Evolutionary conservation across 495 filamentous ascomycete species (phyloP).

Genomic region (Choiromyces venosus): DNA sequence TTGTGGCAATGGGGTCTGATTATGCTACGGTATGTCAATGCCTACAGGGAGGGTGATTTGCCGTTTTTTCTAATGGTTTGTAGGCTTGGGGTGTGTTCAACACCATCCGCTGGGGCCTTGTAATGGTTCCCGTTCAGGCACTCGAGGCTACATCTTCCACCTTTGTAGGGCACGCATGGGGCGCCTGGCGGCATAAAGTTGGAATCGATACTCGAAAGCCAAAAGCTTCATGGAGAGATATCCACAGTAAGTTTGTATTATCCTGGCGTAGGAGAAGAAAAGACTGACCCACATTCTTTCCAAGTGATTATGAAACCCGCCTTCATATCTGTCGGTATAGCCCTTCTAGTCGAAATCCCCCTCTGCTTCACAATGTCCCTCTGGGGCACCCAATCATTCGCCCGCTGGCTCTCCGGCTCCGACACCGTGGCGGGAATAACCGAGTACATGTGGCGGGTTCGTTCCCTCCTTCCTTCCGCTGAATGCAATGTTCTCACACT

Average conservation of each 20-base stretch:
- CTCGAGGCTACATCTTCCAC: constrained; percentile 60
- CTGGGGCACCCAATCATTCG: constrained; percentile 56
- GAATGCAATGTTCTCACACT: not conserved
- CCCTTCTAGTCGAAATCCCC: constrained; percentile 56
- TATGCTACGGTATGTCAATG: constrained; percentile 53
- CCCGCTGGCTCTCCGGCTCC: constrained; percentile 54
- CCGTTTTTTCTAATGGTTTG: not conserved
- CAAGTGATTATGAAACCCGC: constrained; percentile 54
- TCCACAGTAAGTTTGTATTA: constrained; percentile 39
- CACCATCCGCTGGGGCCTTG: constrained; percentile 70
- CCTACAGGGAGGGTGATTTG: not conserved
- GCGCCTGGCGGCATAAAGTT: constrained; percentile 49
- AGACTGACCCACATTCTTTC: constrained; percentile 5
- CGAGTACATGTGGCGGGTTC: constrained; percentile 60
- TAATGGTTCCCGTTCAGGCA: constrained; percentile 69
- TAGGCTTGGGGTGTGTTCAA: constrained; percentile 67
- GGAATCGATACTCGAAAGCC: constrained; percentile 42
- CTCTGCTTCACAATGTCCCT: constrained; percentile 59
- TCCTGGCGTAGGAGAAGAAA: not conserved
- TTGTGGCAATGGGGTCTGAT: constrained; percentile 56
- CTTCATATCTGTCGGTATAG: constrained; percentile 50
- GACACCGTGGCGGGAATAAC: constrained; percentile 56
- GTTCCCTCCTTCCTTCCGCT: not conserved
- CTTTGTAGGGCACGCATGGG: constrained; percentile 67
- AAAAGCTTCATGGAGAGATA: constrained; percentile 43